Conservation (phyloP, 257 asterid species). For the Solanum peruvianum region DNA sequence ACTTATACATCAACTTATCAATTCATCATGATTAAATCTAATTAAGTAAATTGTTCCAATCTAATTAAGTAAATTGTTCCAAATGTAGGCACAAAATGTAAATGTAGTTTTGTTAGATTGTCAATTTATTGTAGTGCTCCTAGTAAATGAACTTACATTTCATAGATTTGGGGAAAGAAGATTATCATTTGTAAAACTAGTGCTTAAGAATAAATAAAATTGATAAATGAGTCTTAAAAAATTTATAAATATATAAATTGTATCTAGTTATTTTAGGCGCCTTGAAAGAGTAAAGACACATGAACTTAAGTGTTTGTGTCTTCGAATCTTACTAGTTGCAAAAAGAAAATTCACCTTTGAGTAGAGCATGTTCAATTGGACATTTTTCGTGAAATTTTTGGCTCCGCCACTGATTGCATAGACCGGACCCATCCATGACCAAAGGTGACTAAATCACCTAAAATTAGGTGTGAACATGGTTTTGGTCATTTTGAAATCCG, state of each 20-base stretch:
- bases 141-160: neutral
- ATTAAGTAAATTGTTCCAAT: neutral
- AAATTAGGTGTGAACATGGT: neutral
- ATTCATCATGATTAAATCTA: neutral
- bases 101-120: neutral
- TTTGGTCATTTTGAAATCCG: neutral
- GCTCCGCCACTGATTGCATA: neutral
- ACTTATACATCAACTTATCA: neutral
- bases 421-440: neutral
- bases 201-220: neutral
- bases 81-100: neutral
- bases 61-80: too few species aligned
- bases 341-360: too few species aligned
- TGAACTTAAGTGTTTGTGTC: too few species aligned
- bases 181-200: neutral
- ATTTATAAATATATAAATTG: neutral
- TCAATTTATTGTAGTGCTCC: neutral
- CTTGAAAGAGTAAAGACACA: too few species aligned
- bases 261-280: too few species aligned
- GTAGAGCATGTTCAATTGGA: too few species aligned
- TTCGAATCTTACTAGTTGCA: too few species aligned
- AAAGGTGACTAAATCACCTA: neutral
- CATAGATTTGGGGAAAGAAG: neutral
- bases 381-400: too few species aligned
- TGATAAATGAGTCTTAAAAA: neutral